Percentiles rank a stretch among this genome's conserved stretches.
These are phyloP conservation scores for Lepidium didymum DNA, from an alignment of 345 rosid species.

Conservation along the genomic window DNA sequence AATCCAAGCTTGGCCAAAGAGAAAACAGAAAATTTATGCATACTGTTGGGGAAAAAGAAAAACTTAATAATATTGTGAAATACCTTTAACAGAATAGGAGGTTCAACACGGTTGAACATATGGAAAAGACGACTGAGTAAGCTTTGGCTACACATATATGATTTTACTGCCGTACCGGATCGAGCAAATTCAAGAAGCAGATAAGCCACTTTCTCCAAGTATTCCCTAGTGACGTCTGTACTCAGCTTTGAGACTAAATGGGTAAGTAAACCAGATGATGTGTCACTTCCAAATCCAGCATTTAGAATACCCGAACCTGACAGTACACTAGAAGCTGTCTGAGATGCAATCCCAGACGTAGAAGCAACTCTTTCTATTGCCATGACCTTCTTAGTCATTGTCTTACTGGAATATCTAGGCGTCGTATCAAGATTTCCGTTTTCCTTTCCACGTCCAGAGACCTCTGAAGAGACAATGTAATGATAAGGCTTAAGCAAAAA, in stretches of 20 bases:
- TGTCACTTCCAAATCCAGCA: constrained; percentile 90
- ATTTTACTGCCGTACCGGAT: constrained; percentile 90
- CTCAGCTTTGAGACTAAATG: constrained; percentile 75
- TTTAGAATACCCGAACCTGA: constrained; percentile 95
- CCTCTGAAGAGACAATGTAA: constrained; percentile 49
- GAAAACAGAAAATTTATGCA: neutral
- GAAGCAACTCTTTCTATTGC: constrained; percentile 62
- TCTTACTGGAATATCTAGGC: constrained; percentile 51
- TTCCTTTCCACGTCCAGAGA: constrained; percentile 69
- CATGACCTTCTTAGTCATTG: constrained; percentile 52
- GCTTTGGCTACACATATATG: constrained; percentile 90
- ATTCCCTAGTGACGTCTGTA: constrained; percentile 81
- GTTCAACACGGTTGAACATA: constrained; percentile 87
- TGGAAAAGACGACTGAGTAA: constrained; percentile 86
- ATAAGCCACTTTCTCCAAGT: constrained; percentile 91
- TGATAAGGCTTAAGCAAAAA: neutral
- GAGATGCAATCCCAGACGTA: constrained; percentile 69
- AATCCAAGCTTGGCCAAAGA: neutral
- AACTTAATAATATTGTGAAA: neutral
- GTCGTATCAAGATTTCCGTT: constrained; percentile 58
- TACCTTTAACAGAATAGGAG: constrained; percentile 86
- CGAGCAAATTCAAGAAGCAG: constrained; percentile 94
- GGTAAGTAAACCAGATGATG: constrained; percentile 83
- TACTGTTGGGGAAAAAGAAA: neutral
- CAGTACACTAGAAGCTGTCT: constrained; percentile 82